Evolutionary conservation across 2,329 filamentous ascomycete species (phyloP).

Genomic region (Cytospora chrysosperma): DNA sequence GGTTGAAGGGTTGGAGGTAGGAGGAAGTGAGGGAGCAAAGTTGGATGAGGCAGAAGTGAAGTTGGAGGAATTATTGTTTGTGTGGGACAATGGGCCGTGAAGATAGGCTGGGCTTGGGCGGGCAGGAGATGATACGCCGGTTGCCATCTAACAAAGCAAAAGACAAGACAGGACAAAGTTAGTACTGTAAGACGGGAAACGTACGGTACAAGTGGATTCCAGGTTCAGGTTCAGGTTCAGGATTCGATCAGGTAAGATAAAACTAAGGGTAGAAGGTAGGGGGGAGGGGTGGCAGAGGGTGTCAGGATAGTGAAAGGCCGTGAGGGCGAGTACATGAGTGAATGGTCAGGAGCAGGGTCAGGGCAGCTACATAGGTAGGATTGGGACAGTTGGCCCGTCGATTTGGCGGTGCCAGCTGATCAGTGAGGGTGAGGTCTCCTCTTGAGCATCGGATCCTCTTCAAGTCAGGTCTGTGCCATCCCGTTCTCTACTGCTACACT

Average conservation of each 20-base stretch:
- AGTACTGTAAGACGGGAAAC: slow-evolving; percentile 4
- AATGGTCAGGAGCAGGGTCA: slow-evolving; percentile 22
- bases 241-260: background rate
- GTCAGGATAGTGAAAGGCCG: slow-evolving; percentile 8
- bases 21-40: slow-evolving; percentile 21
- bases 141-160: slow-evolving; percentile 26
- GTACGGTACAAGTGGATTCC: background rate
- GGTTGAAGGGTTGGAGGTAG: slow-evolving; percentile 22
- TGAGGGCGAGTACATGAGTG: slow-evolving; percentile 21
- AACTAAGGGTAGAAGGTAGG: background rate
- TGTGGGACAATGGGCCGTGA: slow-evolving; percentile 23
- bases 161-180: slow-evolving; percentile 15
- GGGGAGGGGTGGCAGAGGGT: background rate
- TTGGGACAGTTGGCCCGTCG: slow-evolving; percentile 13
- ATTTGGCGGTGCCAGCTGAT: slow-evolving; percentile 16
- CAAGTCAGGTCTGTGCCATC: background rate
- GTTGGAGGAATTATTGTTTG: slow-evolving; percentile 22
- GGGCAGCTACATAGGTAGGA: slow-evolving; percentile 8
- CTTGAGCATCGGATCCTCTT: background rate
- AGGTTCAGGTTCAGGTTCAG: background rate
- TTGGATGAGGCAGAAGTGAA: slow-evolving; percentile 8
- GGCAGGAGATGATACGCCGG: slow-evolving; percentile 26
- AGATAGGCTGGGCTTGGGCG: slow-evolving; percentile 22
- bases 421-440: slow-evolving; percentile 6
- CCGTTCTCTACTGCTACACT: background rate